Percentiles rank a stretch among this genome's conserved stretches.
Conservation (phyloP, 2,329 filamentous ascomycete species). For the Alternaria arborescens region DNA sequence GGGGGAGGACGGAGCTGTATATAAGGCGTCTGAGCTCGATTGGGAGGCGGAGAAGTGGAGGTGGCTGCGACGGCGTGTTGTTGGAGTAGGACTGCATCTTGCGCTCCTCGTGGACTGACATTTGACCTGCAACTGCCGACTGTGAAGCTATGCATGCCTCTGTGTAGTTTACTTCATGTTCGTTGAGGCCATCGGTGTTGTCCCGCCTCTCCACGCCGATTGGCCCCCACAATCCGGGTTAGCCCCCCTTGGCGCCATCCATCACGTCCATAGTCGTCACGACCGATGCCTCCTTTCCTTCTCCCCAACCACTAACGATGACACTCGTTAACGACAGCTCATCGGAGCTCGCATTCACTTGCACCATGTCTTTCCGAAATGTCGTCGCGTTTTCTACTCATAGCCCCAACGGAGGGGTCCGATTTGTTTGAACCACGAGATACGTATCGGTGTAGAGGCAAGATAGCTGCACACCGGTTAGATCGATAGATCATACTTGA, state of each 20-base stretch:
- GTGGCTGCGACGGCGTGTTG: slow-evolving; percentile 16
- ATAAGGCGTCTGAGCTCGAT: slow-evolving; percentile 57
- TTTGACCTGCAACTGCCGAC: not conserved
- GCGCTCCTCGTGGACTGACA: not conserved
- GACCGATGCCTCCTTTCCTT: slow-evolving; percentile 37
- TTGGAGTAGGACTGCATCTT: slow-evolving; percentile 23
- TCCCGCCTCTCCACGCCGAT: slow-evolving; percentile 25
- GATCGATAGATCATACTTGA: slow-evolving; percentile 17
- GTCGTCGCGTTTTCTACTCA: slow-evolving; percentile 45
- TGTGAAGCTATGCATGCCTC: slow-evolving; percentile 7
- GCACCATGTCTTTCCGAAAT: slow-evolving; percentile 34
- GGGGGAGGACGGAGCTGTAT: slow-evolving; percentile 54
- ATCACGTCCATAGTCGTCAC: slow-evolving; percentile 19
- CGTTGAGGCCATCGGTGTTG: slow-evolving; percentile 25
- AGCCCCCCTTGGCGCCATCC: slow-evolving; percentile 26
- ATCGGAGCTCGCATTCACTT: slow-evolving; percentile 33
- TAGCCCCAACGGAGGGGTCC: slow-evolving; percentile 66
- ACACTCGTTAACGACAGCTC: slow-evolving; percentile 35
- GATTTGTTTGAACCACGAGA: slow-evolving; percentile 52
- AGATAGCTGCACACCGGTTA: slow-evolving; percentile 38
- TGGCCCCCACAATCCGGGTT: slow-evolving; percentile 27
- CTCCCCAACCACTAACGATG: slow-evolving; percentile 39
- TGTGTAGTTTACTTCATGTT: slow-evolving; percentile 1
- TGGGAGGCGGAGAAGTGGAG: slow-evolving; percentile 51
- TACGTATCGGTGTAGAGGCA: slow-evolving; percentile 39